Evolutionary conservation across 78 protist species (phyloP).

Genomic region (Dictyostelium capitatum): DNA sequence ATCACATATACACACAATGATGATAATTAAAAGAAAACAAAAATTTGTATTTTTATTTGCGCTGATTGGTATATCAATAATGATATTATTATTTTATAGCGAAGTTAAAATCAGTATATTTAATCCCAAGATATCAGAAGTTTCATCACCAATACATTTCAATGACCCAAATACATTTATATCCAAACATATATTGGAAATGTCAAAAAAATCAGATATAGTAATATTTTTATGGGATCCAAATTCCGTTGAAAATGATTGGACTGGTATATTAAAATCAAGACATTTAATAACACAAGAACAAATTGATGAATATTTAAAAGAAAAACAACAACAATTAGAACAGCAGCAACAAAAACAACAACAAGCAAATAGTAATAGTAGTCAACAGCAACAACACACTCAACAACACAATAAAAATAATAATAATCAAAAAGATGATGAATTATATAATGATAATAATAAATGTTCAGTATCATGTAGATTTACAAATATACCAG

Average conservation of each 20-base stretch:
- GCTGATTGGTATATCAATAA: background rate
- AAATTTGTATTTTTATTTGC: background rate
- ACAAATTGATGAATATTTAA: slow-evolving; percentile 8
- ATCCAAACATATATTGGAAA: background rate
- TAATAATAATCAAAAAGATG: no score
- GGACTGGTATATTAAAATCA: slow-evolving; percentile 31
- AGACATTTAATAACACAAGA: background rate
- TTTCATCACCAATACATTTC: background rate
- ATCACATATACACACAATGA: no score
- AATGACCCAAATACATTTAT: background rate
- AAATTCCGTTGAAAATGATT: background rate
- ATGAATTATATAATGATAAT: background rate
- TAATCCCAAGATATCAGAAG: background rate
- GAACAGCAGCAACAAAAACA: background rate
- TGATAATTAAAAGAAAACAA: background rate
- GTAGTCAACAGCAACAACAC: background rate
- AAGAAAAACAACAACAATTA: background rate
- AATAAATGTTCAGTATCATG: slow-evolving; percentile 39
- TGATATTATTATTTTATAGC: background rate
- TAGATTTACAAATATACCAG: slow-evolving; percentile 28
- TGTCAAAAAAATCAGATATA: background rate
- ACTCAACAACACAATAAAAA: background rate
- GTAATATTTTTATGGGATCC: slow-evolving; percentile 39
- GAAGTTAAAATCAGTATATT: background rate
- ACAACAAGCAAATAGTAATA: no score